phyloP scores from a whole-genome alignment of 495 filamentous ascomycete genomes.

The Staphylotrichum longicolle region DNA sequence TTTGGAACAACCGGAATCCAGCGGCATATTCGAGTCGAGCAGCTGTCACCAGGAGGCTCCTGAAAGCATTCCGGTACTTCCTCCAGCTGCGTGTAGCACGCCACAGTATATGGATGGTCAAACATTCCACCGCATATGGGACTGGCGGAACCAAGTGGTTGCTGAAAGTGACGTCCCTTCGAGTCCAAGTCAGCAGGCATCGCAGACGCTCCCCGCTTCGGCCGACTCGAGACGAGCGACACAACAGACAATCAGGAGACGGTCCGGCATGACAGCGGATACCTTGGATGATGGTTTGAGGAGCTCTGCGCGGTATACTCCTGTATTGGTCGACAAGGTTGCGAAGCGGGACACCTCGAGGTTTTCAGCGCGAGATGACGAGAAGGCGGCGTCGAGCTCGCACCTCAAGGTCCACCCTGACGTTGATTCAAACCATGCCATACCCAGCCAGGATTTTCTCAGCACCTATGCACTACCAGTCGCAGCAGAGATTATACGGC shows the following conservation, averaged over 20 bases:
- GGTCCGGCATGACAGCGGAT: neutral
- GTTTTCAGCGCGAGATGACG: neutral
- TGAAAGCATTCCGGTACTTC: constrained; percentile 25
- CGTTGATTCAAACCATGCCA: neutral
- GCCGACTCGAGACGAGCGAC: constrained; percentile 16
- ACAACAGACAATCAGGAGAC: neutral
- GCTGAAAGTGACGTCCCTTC: constrained; percentile 1
- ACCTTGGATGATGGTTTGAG: neutral
- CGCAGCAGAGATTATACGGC: neutral
- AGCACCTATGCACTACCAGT: neutral
- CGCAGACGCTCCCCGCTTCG: constrained; percentile 8
- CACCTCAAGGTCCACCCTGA: neutral
- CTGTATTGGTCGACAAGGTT: neutral
- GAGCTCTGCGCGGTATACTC: neutral
- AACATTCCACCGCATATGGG: constrained; percentile 12
- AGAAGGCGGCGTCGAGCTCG: neutral
- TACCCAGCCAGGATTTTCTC: neutral
- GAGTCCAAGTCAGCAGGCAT: neutral
- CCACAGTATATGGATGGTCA: constrained; percentile 19
- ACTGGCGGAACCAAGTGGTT: constrained; percentile 25
- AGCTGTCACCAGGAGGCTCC: constrained; percentile 33
- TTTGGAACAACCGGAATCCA: constrained; percentile 4
- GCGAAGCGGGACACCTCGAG: neutral
- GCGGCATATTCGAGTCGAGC: constrained; percentile 22
- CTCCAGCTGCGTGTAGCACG: neutral